These are phyloP conservation scores for Helianthus annuus DNA, from an alignment of 129 eudicot species.

Conservation along the genomic window DNA sequence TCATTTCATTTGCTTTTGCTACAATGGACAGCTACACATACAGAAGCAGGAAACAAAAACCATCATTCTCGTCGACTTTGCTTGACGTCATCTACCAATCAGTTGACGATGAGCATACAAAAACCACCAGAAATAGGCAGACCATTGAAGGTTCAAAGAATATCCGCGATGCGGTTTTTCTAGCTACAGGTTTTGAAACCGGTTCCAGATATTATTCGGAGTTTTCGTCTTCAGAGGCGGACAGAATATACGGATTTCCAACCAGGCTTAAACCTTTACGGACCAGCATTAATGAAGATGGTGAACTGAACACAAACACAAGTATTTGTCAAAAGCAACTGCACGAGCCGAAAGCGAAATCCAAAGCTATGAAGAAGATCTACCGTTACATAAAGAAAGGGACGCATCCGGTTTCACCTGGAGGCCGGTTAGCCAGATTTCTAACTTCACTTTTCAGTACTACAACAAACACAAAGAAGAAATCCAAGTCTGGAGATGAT, in stretches of 20 bases:
- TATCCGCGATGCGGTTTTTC: too few species aligned
- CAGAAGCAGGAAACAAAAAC: constrained; percentile 26
- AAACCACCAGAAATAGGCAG: too few species aligned
- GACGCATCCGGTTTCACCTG: constrained; percentile 83
- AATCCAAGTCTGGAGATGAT: constrained; percentile 30
- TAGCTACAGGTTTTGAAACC: constrained; percentile 34
- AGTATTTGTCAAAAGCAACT: too few species aligned
- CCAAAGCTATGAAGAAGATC: constrained; percentile 64
- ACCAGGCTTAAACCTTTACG: constrained; percentile 58
- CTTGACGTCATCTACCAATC: constrained; percentile 84
- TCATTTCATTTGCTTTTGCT: neutral
- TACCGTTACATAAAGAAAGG: constrained; percentile 68
- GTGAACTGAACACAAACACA: neutral
- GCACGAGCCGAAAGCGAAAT: constrained; percentile 26
- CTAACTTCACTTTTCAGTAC: constrained; percentile 62
- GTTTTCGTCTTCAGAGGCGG: constrained; percentile 38
- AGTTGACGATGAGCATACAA: constrained; percentile 30
- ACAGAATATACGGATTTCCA: constrained; percentile 40
- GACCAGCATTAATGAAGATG: constrained; percentile 35
- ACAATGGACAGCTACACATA: constrained; percentile 14
- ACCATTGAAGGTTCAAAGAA: too few species aligned
- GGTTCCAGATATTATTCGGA: constrained; percentile 39
- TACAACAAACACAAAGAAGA: constrained; percentile 43
- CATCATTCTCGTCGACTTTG: constrained; percentile 82
- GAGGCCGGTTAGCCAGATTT: constrained; percentile 60